Percentiles rank a stretch among this genome's conserved stretches.
These are phyloP conservation scores for Arthrobotrys conoides DNA, from an alignment of 2,329 filamentous ascomycete genomes.

Conservation along the genomic window DNA sequence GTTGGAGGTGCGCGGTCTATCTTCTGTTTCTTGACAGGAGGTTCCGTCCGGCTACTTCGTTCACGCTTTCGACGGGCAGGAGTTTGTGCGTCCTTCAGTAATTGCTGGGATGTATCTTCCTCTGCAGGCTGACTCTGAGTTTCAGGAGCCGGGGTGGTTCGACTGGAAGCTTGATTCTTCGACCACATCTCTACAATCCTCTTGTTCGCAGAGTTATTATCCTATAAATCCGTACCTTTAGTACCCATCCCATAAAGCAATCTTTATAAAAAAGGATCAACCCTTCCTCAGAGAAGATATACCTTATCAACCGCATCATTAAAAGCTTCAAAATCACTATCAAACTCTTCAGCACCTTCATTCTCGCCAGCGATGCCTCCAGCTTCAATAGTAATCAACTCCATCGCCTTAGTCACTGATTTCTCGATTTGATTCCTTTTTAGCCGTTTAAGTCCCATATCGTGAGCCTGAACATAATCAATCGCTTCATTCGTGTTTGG, in stretches of 20 bases:
- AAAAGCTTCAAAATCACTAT: slow-evolving; percentile 66
- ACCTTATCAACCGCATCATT: slow-evolving; percentile 71
- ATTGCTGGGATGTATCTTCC: slow-evolving; percentile 47
- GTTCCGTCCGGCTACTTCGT: slow-evolving; percentile 64
- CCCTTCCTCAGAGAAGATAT: no score
- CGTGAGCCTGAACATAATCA: slow-evolving; percentile 75
- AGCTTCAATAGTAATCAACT: slow-evolving; percentile 49
- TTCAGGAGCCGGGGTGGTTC: slow-evolving; percentile 63
- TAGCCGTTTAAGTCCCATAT: slow-evolving; percentile 75
- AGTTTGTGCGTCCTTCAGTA: slow-evolving; percentile 59
- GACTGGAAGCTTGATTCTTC: slow-evolving; percentile 63
- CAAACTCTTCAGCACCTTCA: slow-evolving; percentile 67
- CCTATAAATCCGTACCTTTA: slow-evolving; percentile 65
- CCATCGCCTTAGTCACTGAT: slow-evolving; percentile 57
- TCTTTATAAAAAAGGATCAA: neutral
- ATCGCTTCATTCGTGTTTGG: slow-evolving; percentile 75
- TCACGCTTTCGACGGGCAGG: slow-evolving; percentile 62
- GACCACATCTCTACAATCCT: slow-evolving; percentile 75
- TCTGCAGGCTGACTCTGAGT: slow-evolving; percentile 56
- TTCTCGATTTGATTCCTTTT: slow-evolving; percentile 87
- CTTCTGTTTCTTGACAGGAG: slow-evolving; percentile 73
- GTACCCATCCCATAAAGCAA: neutral
- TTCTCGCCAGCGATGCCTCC: slow-evolving; percentile 17
- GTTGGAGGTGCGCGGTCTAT: slow-evolving; percentile 79
- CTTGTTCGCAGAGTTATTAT: slow-evolving; percentile 76